Conservation (phyloP, 768 basidiomycete species). For the Rhizopogon vulgaris region DNA sequence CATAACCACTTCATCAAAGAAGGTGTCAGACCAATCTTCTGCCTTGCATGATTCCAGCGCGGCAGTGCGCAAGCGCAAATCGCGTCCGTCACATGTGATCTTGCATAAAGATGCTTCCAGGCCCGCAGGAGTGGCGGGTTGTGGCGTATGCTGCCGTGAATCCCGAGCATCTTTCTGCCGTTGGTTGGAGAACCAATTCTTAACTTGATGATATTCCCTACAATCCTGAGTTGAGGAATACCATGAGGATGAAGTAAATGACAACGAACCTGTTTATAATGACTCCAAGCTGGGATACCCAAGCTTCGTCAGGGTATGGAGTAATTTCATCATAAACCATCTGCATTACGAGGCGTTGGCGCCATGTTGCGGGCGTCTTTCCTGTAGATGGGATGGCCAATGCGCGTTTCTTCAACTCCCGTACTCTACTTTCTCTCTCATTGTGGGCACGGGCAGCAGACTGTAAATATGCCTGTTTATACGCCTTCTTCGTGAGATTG, state of each 20-base stretch:
- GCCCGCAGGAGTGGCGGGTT: constrained; percentile 25
- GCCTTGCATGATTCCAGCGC: constrained; percentile 37
- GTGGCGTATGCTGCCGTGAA: constrained; percentile 27
- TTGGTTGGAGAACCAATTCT: constrained; percentile 66
- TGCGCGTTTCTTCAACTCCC: constrained; percentile 25
- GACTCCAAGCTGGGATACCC: constrained; percentile 54
- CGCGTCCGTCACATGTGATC: constrained; percentile 30
- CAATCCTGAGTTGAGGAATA: constrained; percentile 4
- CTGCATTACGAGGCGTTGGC: constrained; percentile 51
- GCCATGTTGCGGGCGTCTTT: constrained; percentile 45
- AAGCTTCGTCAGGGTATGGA: constrained; percentile 56
- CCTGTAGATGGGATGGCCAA: constrained; percentile 28
- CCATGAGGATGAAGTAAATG: background rate
- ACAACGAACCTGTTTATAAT: constrained; percentile 45
- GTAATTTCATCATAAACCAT: constrained; percentile 65
- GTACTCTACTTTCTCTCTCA: constrained; percentile 25
- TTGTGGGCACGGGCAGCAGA: constrained; percentile 16
- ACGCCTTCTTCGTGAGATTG: constrained; percentile 20
- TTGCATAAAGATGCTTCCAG: constrained; percentile 29
- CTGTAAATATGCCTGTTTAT: constrained; percentile 16
- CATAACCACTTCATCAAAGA: constrained; percentile 59
- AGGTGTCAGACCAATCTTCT: constrained; percentile 53
- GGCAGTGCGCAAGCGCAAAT: constrained; percentile 42
- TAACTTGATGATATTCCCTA: constrained; percentile 56
- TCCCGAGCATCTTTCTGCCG: constrained; percentile 41